Base-by-base conservation (phyloP, 2,329 filamentous ascomycete species). In the Grosmannia clavigera region DNA sequence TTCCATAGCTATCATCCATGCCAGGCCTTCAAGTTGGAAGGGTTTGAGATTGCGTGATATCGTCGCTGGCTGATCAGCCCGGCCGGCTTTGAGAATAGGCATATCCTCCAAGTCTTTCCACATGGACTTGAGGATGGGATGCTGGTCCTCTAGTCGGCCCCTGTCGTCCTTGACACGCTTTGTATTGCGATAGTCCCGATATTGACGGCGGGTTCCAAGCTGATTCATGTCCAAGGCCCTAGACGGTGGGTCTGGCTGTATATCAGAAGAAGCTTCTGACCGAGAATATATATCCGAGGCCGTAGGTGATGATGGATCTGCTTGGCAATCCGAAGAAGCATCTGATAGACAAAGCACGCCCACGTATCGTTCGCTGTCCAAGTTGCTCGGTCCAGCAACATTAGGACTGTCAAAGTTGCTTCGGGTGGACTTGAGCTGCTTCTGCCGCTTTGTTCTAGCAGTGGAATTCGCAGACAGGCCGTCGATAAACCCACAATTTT, bases 1-100 rank as follows among this genome's bases (percentile, higher is more conserved):
- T 70, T 99, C 94, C 80, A 97, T 95, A 60, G 81, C 85, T 62
- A 81, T 84, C 90, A 99, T 95, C 94, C 94, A 99, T 57, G 90
- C 86, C 48, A 99, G 78, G 5, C 94, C 94, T 72, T 96, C 88
- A 5, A 96, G 84, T 69, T 99, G 94, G 70, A 97, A 99, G 0
- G 87, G 86, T 72, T 99, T 96, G 64, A 99, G 78, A 60, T 85
- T 86, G 48, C 92, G 87, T 58, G 81, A 89, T 64, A 99, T 96
- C 3, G 81, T 84, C 9, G 74, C 70, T 4, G 94, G 94, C 68
- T 95, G 90, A 61, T 81, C 74, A 40, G 87, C 87, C 64, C 78
- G 78, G 29, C 73, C 76, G 29, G 78, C 75, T 33, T 83, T 80
- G 63, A 96, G 81, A 22, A 85, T 74, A 0, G 88, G 82, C 65